Conservation (phyloP, 2,329 filamentous ascomycete species). For the Aspergillus sp. region DNA sequence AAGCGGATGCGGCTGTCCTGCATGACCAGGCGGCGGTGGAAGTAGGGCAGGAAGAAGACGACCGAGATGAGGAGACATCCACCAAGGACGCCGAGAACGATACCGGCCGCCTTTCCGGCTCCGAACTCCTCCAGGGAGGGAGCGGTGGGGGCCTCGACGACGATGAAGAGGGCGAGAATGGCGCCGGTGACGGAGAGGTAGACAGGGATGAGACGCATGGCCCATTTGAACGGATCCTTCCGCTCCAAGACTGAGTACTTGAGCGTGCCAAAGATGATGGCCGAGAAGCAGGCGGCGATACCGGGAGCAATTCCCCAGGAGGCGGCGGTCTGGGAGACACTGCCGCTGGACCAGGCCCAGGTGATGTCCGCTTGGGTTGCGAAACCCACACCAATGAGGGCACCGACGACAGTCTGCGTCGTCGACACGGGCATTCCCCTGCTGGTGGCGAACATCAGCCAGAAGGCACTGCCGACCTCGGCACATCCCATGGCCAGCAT, state of each 20-base stretch:
- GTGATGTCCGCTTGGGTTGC: slow-evolving; percentile 20
- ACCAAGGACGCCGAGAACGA: slow-evolving; percentile 26
- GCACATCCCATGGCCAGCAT: slow-evolving; percentile 41
- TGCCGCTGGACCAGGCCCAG: slow-evolving; percentile 41
- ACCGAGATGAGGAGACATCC: slow-evolving; percentile 23
- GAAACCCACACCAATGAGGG: slow-evolving; percentile 31
- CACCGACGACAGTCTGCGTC: slow-evolving; percentile 41
- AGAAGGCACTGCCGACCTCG: slow-evolving; percentile 35
- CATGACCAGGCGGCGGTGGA: slow-evolving; percentile 26
- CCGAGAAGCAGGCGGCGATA: slow-evolving; percentile 49
- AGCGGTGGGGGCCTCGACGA: slow-evolving; percentile 39
- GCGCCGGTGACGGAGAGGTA: slow-evolving; percentile 51
- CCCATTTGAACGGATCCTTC: slow-evolving; percentile 49
- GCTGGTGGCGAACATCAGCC: slow-evolving; percentile 36
- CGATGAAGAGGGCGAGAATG: slow-evolving; percentile 59
- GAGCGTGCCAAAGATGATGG: slow-evolving; percentile 50
- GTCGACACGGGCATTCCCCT: slow-evolving; percentile 43
- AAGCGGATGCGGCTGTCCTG: slow-evolving; percentile 21
- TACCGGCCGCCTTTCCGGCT: slow-evolving; percentile 23
- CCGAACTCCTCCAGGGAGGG: slow-evolving; percentile 25
- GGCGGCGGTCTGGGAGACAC: slow-evolving; percentile 49
- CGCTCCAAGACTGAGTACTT: slow-evolving; percentile 53
- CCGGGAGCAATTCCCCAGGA: slow-evolving; percentile 51
- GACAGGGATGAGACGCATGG: slow-evolving; percentile 48
- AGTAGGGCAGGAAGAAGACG: slow-evolving; percentile 28